Evolutionary conservation across 768 basidiomycete genomes (phyloP).

Genomic region (Psilocybe sp.): DNA sequence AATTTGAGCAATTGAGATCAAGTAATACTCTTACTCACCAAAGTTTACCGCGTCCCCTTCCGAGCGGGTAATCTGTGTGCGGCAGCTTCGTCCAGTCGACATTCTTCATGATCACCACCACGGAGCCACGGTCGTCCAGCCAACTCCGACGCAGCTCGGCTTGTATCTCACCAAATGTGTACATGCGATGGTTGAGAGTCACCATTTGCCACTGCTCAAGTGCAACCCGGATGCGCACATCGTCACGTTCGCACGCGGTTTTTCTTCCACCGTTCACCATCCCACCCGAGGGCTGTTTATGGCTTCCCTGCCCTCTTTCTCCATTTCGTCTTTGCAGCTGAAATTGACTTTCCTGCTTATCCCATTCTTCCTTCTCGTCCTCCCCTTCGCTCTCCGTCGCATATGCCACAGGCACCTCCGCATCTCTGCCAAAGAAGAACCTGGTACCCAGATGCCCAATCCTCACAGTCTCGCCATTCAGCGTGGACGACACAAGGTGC

Average conservation of each 20-base stretch:
- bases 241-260: conserved; percentile 12
- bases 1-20: no score
- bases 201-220: conserved; percentile 34
- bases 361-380: conserved; percentile 7
- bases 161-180: conserved; percentile 35
- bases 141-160: conserved; percentile 37
- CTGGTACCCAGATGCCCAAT: conserved; percentile 35
- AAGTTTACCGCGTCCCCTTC: conserved; percentile 1
- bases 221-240: conserved; percentile 27
- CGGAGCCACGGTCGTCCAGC: conserved; percentile 32
- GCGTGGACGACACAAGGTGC: conserved; percentile 34
- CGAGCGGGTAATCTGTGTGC: conserved; percentile 9
- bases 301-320: not conserved
- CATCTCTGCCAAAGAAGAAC: conserved; percentile 21
- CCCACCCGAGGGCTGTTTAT: no score
- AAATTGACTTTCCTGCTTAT: conserved; percentile 6
- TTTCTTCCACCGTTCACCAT: no score
- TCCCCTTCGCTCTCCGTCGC: conserved; percentile 8
- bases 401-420: not conserved
- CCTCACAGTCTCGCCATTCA: conserved; percentile 38
- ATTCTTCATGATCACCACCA: conserved; percentile 36
- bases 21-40: conserved; percentile 2
- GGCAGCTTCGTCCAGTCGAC: conserved; percentile 34
- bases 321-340: no score
- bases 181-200: conserved; percentile 31